phyloP scores from a whole-genome alignment of 2,329 filamentous ascomycete genomes.

The Beauveria bassiana region DNA sequence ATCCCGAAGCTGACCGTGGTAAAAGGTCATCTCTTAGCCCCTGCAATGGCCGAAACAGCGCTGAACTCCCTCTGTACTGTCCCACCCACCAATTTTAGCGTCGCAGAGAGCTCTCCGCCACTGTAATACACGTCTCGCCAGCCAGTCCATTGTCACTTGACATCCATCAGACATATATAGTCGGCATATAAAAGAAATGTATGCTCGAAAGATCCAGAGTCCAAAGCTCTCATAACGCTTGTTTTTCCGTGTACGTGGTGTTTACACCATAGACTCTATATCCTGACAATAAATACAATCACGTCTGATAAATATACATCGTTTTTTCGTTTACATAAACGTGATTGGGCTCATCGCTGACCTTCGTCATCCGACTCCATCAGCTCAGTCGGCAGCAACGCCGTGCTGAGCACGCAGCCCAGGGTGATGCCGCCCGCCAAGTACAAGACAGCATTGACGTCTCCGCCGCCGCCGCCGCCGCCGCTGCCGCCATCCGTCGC shows the following conservation, averaged over 20 bases:
- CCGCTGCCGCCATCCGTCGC: constrained; percentile 20
- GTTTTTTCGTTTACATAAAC: neutral
- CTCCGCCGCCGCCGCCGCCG: constrained; percentile 20
- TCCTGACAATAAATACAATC: neutral
- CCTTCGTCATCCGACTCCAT: constrained; percentile 27
- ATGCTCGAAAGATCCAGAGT: neutral
- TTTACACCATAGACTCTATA: neutral
- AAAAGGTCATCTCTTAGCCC: too few relatives aligned
- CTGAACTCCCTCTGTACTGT: too few relatives aligned
- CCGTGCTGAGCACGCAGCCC: constrained; percentile 43
- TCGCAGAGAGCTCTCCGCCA: too few relatives aligned
- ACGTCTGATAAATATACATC: neutral
- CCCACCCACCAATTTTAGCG: too few relatives aligned
- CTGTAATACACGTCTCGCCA: too few relatives aligned
- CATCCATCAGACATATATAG: too few relatives aligned
- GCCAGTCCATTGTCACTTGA: too few relatives aligned
- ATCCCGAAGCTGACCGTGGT: too few relatives aligned
- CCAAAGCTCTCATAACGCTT: neutral
- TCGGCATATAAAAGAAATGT: too few relatives aligned
- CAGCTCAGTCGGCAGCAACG: constrained; percentile 34
- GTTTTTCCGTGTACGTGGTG: neutral
- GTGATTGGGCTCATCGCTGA: neutral
- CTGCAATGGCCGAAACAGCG: too few relatives aligned
- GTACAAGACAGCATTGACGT: constrained; percentile 45
- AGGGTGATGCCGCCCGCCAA: constrained; percentile 47